These are phyloP conservation scores for Gentiana dahurica DNA, from an alignment of 257 asterid genomes.

Conservation along the genomic window DNA sequence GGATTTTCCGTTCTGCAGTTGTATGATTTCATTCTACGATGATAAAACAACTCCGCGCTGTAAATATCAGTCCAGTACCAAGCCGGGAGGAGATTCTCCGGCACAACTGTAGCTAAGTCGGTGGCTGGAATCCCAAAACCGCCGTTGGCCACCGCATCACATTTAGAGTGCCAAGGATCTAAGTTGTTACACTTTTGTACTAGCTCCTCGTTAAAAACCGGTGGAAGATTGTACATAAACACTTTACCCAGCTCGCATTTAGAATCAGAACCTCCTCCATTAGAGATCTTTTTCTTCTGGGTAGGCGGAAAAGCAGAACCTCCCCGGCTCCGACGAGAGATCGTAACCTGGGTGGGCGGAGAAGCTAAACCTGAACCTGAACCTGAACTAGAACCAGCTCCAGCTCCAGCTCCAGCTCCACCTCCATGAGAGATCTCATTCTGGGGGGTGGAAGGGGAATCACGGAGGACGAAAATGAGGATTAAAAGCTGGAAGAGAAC, in stretches of 20 bases:
- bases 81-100: conserved; percentile 24
- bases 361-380: neutral
- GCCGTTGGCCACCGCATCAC: conserved; percentile 53
- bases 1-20: conserved; percentile 45
- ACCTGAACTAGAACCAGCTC: too few species aligned
- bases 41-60: conserved; percentile 48
- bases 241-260: conserved; percentile 42
- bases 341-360: neutral
- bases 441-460: neutral
- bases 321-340: neutral
- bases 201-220: conserved; percentile 37
- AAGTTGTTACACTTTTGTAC: conserved; percentile 34
- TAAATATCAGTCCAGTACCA: conserved; percentile 86
- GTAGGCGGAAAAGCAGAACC: neutral
- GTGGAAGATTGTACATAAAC: conserved; percentile 44
- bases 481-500: too few species aligned
- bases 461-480: neutral
- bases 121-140: conserved; percentile 49
- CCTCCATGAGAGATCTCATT: neutral
- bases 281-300: neutral
- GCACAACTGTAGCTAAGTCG: conserved; percentile 22
- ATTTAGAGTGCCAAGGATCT: conserved; percentile 55
- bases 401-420: too few species aligned
- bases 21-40: conserved; percentile 46
- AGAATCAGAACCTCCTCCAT: neutral